Evolutionary conservation across 2,329 filamentous ascomycete species (phyloP).

Genomic region (Chaetomium sp.): DNA sequence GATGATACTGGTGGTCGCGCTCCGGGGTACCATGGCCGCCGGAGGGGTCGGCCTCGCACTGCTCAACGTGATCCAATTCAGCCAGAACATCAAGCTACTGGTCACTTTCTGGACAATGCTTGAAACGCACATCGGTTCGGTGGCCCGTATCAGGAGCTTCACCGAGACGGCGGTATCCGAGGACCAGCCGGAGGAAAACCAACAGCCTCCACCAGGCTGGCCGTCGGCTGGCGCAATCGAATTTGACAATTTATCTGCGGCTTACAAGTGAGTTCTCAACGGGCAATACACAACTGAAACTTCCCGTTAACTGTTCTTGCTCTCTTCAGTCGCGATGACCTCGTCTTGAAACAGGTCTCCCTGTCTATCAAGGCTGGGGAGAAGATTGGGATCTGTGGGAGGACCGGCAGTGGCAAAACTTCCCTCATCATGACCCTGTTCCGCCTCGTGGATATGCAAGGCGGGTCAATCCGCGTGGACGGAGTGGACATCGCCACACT

Average conservation of each 20-base stretch:
- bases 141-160: slow-evolving; percentile 39
- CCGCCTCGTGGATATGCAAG: slow-evolving; percentile 49
- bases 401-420: slow-evolving; percentile 39
- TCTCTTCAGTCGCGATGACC: neutral
- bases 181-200: slow-evolving; percentile 33
- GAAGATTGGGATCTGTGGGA: slow-evolving; percentile 43
- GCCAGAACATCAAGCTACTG: slow-evolving; percentile 34
- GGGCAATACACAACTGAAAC: neutral
- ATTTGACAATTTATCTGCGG: slow-evolving; percentile 38
- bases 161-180: slow-evolving; percentile 36
- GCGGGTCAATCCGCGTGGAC: slow-evolving; percentile 51
- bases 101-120: slow-evolving; percentile 38
- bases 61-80: slow-evolving; percentile 38
- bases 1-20: slow-evolving; percentile 41
- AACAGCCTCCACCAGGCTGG: slow-evolving; percentile 38
- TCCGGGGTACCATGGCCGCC: slow-evolving; percentile 38
- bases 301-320: neutral
- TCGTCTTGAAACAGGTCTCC: slow-evolving; percentile 36
- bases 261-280: slow-evolving; percentile 32
- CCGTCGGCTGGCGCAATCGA: slow-evolving; percentile 40
- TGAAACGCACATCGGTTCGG: slow-evolving; percentile 41
- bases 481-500: slow-evolving; percentile 42
- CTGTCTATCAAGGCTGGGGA: slow-evolving; percentile 38
- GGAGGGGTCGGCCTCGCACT: slow-evolving; percentile 41
- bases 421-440: slow-evolving; percentile 45